phyloP scores from a whole-genome alignment of 257 asterid species.

The Thymus mandschuricus region DNA sequence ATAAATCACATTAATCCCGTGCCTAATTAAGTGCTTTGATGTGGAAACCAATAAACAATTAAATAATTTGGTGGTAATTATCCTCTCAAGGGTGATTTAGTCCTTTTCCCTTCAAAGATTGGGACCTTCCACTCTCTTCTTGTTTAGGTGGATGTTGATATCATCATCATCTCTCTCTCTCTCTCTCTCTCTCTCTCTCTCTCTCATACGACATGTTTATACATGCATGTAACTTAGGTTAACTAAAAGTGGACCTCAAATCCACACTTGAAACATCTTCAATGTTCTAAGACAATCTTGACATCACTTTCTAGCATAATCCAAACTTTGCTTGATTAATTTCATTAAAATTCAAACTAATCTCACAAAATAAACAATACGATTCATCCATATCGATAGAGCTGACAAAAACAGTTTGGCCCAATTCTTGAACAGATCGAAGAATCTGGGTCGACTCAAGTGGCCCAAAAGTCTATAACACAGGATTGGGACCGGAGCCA shows the following conservation, averaged over 20 bases:
- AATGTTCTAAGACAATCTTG: background rate
- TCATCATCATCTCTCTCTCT: background rate
- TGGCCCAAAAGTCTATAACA: too few relatives aligned
- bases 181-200: too few relatives aligned
- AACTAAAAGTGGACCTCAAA: background rate
- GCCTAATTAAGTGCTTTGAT: background rate
- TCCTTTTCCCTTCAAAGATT: background rate
- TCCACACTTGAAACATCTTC: background rate
- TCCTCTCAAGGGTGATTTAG: background rate
- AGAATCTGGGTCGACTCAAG: too few relatives aligned
- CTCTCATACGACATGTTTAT: background rate
- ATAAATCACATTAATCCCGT: background rate
- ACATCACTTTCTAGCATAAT: slow-evolving; percentile 9
- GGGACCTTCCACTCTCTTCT: background rate
- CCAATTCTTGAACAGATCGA: background rate
- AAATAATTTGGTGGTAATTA: background rate
- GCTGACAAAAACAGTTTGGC: background rate
- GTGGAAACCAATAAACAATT: background rate
- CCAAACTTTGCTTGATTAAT: background rate
- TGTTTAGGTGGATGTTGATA: slow-evolving; percentile 8
- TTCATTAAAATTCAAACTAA: background rate
- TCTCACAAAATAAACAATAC: background rate
- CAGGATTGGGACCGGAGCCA: too few relatives aligned
- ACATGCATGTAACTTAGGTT: background rate
- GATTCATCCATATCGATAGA: background rate